Evolutionary conservation across 2,329 filamentous ascomycete genomes (phyloP).

Genomic region (Colletotrichum sp.): DNA sequence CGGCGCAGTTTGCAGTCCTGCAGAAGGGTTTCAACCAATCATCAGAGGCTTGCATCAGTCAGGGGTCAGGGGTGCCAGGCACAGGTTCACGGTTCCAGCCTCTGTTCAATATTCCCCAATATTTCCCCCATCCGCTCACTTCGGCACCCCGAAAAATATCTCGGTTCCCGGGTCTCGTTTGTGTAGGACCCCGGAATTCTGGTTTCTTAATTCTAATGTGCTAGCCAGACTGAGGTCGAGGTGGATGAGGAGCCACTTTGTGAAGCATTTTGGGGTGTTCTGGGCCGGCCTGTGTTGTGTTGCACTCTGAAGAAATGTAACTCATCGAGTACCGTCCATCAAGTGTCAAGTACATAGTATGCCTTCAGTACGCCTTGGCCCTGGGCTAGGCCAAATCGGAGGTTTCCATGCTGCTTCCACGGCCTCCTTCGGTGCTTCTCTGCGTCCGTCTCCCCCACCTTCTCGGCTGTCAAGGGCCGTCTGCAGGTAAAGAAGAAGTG

Average conservation of each 20-base stretch:
- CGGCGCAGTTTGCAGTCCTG: not conserved
- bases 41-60: not conserved
- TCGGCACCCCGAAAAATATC: slow-evolving; percentile 1
- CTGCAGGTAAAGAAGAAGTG: not conserved
- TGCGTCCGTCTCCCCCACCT: not conserved
- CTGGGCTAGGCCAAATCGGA: not conserved
- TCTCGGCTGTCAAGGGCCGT: not conserved
- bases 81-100: not conserved
- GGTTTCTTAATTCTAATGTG: not conserved
- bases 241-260: not conserved
- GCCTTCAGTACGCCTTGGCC: not conserved
- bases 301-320: not conserved
- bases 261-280: not conserved
- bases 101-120: not conserved
- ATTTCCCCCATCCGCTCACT: not conserved
- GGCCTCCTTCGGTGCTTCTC: not conserved
- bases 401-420: not conserved
- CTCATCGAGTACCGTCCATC: not conserved
- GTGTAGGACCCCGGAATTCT: not conserved
- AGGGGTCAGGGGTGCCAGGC: not conserved
- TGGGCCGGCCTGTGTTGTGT: not conserved
- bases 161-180: not conserved
- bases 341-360: not conserved
- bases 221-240: not conserved
- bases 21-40: not conserved